A percentile compares a stretch with the other conserved stretches of the same genome.
Evolutionary conservation across 1,284 basidiomycete species (phyloP).

Genomic region (Ustilago cynodontis): DNA sequence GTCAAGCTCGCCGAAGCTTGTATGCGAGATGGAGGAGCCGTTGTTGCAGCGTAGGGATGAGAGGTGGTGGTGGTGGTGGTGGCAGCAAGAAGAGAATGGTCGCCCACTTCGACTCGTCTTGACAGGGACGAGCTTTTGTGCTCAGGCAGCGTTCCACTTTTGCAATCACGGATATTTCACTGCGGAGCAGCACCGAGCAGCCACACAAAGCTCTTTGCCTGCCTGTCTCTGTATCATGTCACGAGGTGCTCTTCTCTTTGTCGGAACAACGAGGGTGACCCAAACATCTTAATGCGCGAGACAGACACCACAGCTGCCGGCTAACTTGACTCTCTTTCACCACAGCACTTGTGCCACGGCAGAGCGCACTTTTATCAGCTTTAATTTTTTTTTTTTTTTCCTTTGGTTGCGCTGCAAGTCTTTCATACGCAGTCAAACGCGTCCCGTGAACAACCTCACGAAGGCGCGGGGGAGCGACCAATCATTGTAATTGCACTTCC

Average conservation of each 20-base stretch:
- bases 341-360: neutral
- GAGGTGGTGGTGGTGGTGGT: conserved; percentile 13
- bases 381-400: neutral
- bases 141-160: neutral
- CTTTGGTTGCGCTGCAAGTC: neutral
- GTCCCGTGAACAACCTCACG: no score
- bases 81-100: neutral
- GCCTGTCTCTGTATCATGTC: neutral
- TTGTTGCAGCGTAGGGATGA: neutral
- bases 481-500: neutral
- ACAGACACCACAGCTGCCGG: neutral
- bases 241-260: neutral
- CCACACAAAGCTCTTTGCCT: neutral
- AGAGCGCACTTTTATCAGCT: neutral
- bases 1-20: conserved; percentile 21
- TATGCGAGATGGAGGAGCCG: conserved; percentile 2
- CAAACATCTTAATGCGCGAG: neutral
- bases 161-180: neutral
- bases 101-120: neutral
- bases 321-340: neutral
- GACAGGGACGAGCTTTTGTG: no score
- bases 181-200: neutral
- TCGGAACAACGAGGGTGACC: conserved; percentile 1
- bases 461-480: neutral
- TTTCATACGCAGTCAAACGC: conserved; percentile 3